Base-by-base conservation (phyloP, 2,329 filamentous ascomycete species). In the Aphanoascus verrucosus region DNA sequence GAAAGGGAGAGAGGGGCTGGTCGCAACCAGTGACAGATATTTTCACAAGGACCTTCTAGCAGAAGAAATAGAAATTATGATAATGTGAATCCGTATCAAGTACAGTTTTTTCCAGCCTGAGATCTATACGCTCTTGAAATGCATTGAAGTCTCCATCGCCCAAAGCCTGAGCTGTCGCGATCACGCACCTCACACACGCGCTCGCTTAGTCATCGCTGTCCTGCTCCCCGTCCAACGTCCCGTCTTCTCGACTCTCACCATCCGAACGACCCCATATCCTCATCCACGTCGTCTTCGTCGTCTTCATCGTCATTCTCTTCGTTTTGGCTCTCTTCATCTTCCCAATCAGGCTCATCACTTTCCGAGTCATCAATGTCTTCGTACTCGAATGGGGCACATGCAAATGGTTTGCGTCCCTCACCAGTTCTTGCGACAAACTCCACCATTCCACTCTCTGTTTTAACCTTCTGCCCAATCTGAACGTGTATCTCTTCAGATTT, bases 261-360 rank as follows among this genome's bases (percentile, higher is more conserved):
- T n/a, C 40, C 11, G n/a, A n/a, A n/a, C n/a, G n/a, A n/a, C 45
- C 35, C 15, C 23, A 11, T 14, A 37, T 48, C 51, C 23, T 40
- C 20, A 20, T 44, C 38, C 14, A 32, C 15, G 5, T 52, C 23
- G 14, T 20, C 49, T 44, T 35, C 49, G 7, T 48, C 51, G 14
- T 54, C 52, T 14, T 49, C 45, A 7, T 37, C 35, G 8, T 40
- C 51, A 19, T 53, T 43, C 19, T 44, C 40, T 23, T 52, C 49
- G n/a, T 20, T 34, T 38, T 28, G 20, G 6, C 23, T 5, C 17
- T 37, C 41, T 28, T 3, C 9, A n/a, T 35, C 41, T 17, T 2
- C 40, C 15, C 9, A 8, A 2, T 52, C 49, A 5, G 11, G 8
- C 9, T 34, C 43, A 6, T 11, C 2, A 2, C 34, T n/a, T 20